phyloP scores from a whole-genome alignment of 225 moss, liverwort and hornwort species.

The Pleurozium schreberi region DNA sequence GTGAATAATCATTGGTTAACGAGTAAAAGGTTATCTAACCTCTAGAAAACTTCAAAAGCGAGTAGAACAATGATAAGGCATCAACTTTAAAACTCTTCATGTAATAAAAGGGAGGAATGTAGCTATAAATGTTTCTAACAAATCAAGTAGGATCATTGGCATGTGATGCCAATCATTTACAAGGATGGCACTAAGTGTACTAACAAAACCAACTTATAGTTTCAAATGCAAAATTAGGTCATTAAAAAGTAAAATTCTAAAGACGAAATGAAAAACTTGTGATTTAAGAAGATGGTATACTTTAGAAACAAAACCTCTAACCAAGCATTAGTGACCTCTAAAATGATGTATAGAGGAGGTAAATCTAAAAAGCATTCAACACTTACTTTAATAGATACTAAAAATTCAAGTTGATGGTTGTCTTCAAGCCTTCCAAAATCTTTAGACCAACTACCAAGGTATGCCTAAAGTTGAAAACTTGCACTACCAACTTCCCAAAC shows the following conservation, averaged over 20 bases:
- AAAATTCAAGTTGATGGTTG: background rate
- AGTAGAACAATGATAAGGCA: no score
- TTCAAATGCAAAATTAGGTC: no score
- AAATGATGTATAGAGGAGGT: background rate
- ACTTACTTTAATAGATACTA: background rate
- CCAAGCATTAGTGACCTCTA: no score
- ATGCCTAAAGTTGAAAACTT: background rate
- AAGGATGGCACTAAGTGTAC: background rate
- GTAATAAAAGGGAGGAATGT: no score
- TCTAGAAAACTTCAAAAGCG: background rate
- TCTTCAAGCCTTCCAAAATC: background rate
- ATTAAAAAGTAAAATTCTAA: background rate
- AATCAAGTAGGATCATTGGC: background rate
- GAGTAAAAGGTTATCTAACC: no score
- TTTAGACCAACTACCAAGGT: no score
- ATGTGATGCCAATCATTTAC: background rate
- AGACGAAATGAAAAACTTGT: background rate
- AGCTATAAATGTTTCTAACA: no score
- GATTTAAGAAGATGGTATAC: background rate
- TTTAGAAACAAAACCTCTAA: background rate
- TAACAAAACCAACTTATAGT: no score
- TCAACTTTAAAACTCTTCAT: background rate
- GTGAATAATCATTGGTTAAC: no score
- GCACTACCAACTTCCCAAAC: background rate
- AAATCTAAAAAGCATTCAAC: accelerated